Percentiles rank a stretch among this genome's conserved stretches.
These are phyloP conservation scores for Colletotrichum neosansevieriae DNA, from an alignment of 2,329 filamentous ascomycete species.

Conservation along the genomic window DNA sequence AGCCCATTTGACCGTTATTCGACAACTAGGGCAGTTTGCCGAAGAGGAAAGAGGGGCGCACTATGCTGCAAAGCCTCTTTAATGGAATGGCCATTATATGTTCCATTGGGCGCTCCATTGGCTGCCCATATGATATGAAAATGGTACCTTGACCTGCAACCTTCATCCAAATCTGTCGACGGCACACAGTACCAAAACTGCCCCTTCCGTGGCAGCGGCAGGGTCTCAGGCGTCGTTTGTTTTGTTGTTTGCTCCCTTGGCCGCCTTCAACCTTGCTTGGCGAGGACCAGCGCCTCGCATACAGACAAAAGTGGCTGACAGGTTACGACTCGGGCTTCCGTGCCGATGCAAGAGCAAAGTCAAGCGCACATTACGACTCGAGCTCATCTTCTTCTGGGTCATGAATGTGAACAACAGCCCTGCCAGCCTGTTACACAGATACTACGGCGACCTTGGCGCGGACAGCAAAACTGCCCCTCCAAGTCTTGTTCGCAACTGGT, in stretches of 20 bases:
- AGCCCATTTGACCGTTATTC: slow-evolving; percentile 6
- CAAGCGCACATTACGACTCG: background rate
- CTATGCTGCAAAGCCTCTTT: background rate
- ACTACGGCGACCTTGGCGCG: background rate
- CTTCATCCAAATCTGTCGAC: slow-evolving; percentile 5
- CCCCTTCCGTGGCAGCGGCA: background rate
- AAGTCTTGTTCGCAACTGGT: slow-evolving; percentile 1
- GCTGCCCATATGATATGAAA: slow-evolving; percentile 20
- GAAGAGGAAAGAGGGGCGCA: slow-evolving; percentile 1
- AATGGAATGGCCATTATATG: slow-evolving; percentile 3
- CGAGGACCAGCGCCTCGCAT: background rate
- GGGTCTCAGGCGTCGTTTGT: slow-evolving; percentile 17
- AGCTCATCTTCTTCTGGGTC: too few relatives aligned
- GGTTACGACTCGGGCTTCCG: background rate
- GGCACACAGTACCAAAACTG: slow-evolving; percentile 1
- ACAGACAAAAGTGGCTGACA: background rate
- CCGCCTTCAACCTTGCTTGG: background rate
- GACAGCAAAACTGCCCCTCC: background rate
- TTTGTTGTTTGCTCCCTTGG: slow-evolving; percentile 20
- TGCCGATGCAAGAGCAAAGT: background rate
- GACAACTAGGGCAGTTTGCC: background rate
- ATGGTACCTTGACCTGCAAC: slow-evolving; percentile 26
- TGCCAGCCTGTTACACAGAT: too few relatives aligned
- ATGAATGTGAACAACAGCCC: background rate
- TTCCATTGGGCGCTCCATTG: slow-evolving; percentile 17